phyloP scores from a whole-genome alignment of 768 basidiomycete genomes.

The Boletus eberwhitei region DNA sequence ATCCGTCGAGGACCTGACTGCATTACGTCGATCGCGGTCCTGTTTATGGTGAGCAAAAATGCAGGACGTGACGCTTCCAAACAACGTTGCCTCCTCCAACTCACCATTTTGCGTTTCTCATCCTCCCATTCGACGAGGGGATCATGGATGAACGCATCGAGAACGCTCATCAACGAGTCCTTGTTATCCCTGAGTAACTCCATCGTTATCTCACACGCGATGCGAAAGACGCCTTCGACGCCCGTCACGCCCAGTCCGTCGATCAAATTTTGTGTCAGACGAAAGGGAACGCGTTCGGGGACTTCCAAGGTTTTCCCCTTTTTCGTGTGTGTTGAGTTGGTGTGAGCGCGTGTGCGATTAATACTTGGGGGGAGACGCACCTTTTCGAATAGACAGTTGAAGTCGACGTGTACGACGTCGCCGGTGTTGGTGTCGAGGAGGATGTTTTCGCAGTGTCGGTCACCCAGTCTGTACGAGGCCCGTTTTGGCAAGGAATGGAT shows the following conservation, averaged over 20 bases:
- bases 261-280: slow-evolving; percentile 88
- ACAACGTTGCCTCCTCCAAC: slow-evolving; percentile 1
- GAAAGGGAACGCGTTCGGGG: slow-evolving; percentile 90
- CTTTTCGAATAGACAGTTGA: slow-evolving; percentile 97
- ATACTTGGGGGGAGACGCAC: slow-evolving; percentile 33
- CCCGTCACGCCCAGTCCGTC: slow-evolving; percentile 93
- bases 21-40: slow-evolving; percentile 49
- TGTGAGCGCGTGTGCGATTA: too few species aligned
- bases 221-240: slow-evolving; percentile 91
- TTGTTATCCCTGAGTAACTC: slow-evolving; percentile 84
- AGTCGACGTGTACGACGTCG: slow-evolving; percentile 94
- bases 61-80: neutral
- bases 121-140: slow-evolving; percentile 96
- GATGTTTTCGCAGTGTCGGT: slow-evolving; percentile 96
- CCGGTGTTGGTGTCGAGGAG: slow-evolving; percentile 85
- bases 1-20: slow-evolving; percentile 50
- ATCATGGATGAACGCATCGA: slow-evolving; percentile 97
- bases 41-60: slow-evolving; percentile 12
- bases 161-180: slow-evolving; percentile 90
- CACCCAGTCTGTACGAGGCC: slow-evolving; percentile 69
- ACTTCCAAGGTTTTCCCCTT: slow-evolving; percentile 82
- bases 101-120: slow-evolving; percentile 63
- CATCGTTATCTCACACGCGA: slow-evolving; percentile 88
- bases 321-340: neutral
- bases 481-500: neutral